Percentiles rank a stretch among this genome's conserved stretches.
These are phyloP conservation scores for Penicillium coprophilum DNA, from an alignment of 495 filamentous ascomycete genomes.

Conservation along the genomic window DNA sequence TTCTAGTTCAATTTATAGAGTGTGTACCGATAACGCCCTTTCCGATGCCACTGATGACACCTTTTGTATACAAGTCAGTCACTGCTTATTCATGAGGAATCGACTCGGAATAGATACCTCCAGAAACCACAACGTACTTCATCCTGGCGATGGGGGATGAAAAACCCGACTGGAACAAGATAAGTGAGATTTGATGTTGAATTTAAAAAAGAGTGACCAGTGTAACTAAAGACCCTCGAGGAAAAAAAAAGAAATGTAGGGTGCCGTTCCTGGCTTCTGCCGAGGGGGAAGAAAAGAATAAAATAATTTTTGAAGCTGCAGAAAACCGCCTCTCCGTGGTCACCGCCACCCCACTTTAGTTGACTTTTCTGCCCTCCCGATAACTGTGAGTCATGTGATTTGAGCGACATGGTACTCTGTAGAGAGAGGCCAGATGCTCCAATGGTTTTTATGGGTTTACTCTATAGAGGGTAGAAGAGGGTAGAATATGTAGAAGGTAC, in stretches of 20 bases:
- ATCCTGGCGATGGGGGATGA: constrained; percentile 15
- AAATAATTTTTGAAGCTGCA: constrained; percentile 15
- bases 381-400: constrained; percentile 16
- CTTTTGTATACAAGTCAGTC: constrained; percentile 32
- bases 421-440: background rate
- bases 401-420: background rate
- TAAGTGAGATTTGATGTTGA: constrained; percentile 2
- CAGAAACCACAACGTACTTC: constrained; percentile 32
- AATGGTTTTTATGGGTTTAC: background rate
- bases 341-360: constrained; percentile 25
- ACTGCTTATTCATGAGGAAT: constrained; percentile 1
- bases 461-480: no score
- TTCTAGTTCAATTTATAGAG: constrained; percentile 4
- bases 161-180: background rate
- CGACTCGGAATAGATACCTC: constrained; percentile 21
- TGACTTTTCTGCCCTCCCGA: constrained; percentile 4
- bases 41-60: constrained; percentile 78
- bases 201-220: constrained; percentile 4
- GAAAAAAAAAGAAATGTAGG: constrained; percentile 22
- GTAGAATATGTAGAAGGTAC: no score
- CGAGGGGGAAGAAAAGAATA: constrained; percentile 20
- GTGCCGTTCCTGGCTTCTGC: constrained; percentile 24
- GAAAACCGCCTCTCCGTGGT: constrained; percentile 8
- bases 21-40: constrained; percentile 67
- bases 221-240: constrained; percentile 5